These are phyloP conservation scores for Talinum fruticosum DNA, from an alignment of 148 eudicot genomes.

Conservation along the genomic window DNA sequence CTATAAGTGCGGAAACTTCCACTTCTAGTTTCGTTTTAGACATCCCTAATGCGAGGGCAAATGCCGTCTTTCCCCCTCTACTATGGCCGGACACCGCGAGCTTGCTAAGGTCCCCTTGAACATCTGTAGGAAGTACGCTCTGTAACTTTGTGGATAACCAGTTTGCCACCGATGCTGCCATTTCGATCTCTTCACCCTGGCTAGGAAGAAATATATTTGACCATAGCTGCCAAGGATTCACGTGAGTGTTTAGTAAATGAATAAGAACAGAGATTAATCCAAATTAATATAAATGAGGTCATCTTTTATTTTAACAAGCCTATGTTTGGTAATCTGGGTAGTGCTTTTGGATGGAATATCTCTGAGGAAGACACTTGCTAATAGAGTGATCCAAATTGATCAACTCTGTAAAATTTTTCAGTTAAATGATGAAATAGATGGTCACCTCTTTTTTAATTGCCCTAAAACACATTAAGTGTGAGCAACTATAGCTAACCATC, in stretches of 20 bases:
- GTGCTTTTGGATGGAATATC: no score
- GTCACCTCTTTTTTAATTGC: no score
- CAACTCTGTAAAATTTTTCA: no score
- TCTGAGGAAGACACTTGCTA: no score
- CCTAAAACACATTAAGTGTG: no score
- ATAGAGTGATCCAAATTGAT: no score
- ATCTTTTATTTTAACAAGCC: no score
- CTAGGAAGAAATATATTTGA: background rate
- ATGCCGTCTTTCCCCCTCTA: conserved; percentile 52
- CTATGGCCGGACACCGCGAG: conserved; percentile 49
- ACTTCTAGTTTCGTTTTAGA: conserved; percentile 5
- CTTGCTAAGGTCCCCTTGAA: conserved; percentile 29
- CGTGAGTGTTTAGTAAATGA: background rate
- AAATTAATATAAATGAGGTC: background rate
- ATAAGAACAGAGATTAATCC: background rate
- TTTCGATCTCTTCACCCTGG: conserved; percentile 24
- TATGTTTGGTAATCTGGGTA: no score
- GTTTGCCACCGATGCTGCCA: conserved; percentile 28
- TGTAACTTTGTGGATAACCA: conserved; percentile 38
- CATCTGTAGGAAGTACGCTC: conserved; percentile 24
- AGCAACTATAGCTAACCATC: no score
- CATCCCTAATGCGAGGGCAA: conserved; percentile 38
- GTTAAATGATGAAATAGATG: no score
- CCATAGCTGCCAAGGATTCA: background rate
- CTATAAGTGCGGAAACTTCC: conserved; percentile 35